Conservation (phyloP, 2,329 filamentous ascomycete species). For the Falciphora oryzae region DNA sequence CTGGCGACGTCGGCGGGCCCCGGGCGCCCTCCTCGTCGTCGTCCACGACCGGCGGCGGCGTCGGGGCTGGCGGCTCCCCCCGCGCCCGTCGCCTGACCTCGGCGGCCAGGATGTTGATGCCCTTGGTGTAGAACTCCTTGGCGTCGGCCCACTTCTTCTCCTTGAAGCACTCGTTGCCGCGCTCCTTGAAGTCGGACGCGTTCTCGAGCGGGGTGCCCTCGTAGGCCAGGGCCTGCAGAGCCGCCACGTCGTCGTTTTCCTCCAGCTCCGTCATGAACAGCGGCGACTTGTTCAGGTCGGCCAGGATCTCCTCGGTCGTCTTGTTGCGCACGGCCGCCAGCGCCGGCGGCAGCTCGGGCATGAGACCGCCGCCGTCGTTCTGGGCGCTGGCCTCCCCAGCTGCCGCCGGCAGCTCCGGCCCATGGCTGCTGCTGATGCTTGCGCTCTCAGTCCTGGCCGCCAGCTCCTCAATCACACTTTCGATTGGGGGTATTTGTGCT, state of each 20-base stretch:
- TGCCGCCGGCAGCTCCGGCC: neutral
- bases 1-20: slow-evolving; percentile 35
- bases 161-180: slow-evolving; percentile 84
- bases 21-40: slow-evolving; percentile 29
- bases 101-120: slow-evolving; percentile 62
- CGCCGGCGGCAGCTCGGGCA: slow-evolving; percentile 41
- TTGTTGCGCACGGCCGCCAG: slow-evolving; percentile 35
- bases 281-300: slow-evolving; percentile 58
- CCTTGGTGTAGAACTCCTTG: slow-evolving; percentile 86
- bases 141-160: slow-evolving; percentile 72
- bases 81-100: slow-evolving; percentile 53
- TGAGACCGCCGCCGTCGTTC: slow-evolving; percentile 14
- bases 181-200: slow-evolving; percentile 77
- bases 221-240: slow-evolving; percentile 83
- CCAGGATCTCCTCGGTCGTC: slow-evolving; percentile 49
- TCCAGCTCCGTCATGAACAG: slow-evolving; percentile 95
- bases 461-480: slow-evolving; percentile 16
- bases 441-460: slow-evolving; percentile 4
- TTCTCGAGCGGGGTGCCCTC: slow-evolving; percentile 87
- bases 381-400: neutral
- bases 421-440: neutral
- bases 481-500: slow-evolving; percentile 15
- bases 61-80: slow-evolving; percentile 22
- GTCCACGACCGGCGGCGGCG: slow-evolving; percentile 3
- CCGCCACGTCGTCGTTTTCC: slow-evolving; percentile 79